A percentile compares a stretch with the other conserved stretches of the same genome.
Conservation (phyloP, 2,329 filamentous ascomycete genomes). For the Aspergillus sp. region DNA sequence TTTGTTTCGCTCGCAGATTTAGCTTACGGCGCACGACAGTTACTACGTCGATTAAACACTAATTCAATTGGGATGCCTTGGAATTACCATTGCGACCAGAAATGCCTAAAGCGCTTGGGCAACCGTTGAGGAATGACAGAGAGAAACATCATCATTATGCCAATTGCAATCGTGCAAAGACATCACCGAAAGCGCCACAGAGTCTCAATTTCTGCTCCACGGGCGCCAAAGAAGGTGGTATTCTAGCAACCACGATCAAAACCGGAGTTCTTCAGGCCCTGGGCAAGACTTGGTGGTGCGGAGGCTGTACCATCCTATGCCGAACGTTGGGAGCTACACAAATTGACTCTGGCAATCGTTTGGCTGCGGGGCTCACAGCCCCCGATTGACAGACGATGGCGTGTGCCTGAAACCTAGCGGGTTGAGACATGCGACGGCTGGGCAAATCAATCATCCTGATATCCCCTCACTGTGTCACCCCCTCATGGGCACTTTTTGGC, state of each 20-base stretch:
- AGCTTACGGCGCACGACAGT: background rate
- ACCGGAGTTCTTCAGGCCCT: background rate
- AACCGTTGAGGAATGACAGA: slow-evolving; percentile 16
- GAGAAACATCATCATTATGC: slow-evolving; percentile 15
- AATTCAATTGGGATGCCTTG: background rate
- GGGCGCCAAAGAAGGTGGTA: background rate
- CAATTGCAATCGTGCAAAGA: slow-evolving; percentile 15
- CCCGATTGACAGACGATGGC: slow-evolving; percentile 10
- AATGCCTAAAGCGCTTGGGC: slow-evolving; percentile 8
- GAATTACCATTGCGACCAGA: slow-evolving; percentile 13
- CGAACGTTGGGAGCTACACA: background rate
- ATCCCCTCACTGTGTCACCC: slow-evolving; percentile 8
- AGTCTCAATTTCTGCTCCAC: background rate
- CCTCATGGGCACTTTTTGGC: background rate
- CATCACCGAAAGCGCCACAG: slow-evolving; percentile 14
- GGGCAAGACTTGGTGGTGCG: background rate
- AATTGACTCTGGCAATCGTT: background rate
- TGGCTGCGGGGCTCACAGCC: slow-evolving; percentile 14
- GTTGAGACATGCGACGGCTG: slow-evolving; percentile 7
- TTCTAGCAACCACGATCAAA: background rate
- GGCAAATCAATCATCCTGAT: slow-evolving; percentile 4
- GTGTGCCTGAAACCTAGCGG: slow-evolving; percentile 18
- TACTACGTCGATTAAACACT: slow-evolving; percentile 1
- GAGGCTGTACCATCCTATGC: slow-evolving; percentile 7
- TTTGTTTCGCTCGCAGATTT: background rate